Percentiles rank a stretch among this genome's conserved stretches.
These are phyloP conservation scores for Rhododendron vialii DNA, from an alignment of 148 eudicot genomes.

Conservation along the genomic window DNA sequence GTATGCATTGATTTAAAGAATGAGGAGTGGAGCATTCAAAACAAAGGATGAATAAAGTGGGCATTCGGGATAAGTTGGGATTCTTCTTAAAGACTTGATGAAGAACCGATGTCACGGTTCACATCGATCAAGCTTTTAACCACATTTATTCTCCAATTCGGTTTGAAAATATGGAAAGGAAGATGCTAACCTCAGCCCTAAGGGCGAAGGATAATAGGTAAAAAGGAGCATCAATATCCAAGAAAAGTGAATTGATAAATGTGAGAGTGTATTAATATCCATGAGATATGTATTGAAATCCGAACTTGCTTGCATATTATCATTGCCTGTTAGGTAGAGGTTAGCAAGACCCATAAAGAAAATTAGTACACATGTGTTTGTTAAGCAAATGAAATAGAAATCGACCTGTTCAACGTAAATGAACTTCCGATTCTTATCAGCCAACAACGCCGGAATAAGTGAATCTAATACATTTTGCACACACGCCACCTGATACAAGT, in stretches of 20 bases:
- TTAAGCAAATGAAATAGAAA: not conserved
- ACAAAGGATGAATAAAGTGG: not conserved
- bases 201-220: not conserved
- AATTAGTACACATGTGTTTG: not conserved
- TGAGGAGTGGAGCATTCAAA: not conserved
- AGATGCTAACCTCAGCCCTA: not conserved
- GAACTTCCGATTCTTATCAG: conserved; percentile 81
- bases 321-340: not conserved
- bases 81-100: not conserved
- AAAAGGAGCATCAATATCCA: not conserved
- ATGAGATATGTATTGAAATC: too few relatives aligned
- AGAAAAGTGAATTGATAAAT: too few relatives aligned
- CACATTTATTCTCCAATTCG: not conserved
- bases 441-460: conserved; percentile 71
- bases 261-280: not conserved
- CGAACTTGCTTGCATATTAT: not conserved
- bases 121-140: not conserved
- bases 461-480: conserved; percentile 86
- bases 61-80: not conserved
- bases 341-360: not conserved
- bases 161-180: too few relatives aligned
- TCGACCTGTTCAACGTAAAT: conserved; percentile 79
- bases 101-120: not conserved
- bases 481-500: conserved; percentile 58
- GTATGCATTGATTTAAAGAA: not conserved